These are phyloP conservation scores for Pleurotus tuber-regium DNA, from an alignment of 768 basidiomycete genomes.

Conservation along the genomic window DNA sequence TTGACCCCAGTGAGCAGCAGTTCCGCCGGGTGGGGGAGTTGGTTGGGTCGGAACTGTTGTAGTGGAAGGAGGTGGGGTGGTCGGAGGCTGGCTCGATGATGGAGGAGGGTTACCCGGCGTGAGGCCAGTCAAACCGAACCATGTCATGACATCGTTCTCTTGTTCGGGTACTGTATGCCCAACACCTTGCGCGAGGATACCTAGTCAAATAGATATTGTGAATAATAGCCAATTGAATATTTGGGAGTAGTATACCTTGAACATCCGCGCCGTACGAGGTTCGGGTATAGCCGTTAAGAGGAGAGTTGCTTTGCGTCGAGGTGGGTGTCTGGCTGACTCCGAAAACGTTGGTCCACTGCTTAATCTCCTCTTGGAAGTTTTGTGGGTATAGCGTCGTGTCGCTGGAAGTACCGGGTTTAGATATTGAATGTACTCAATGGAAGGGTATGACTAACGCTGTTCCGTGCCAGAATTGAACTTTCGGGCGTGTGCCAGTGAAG, in stretches of 20 bases:
- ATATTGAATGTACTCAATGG: not conserved
- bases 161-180: conserved; percentile 53
- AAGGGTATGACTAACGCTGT: conserved; percentile 28
- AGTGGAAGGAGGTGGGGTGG: conserved; percentile 15
- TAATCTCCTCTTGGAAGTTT: conserved; percentile 50
- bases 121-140: conserved; percentile 40
- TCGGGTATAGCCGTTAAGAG: conserved; percentile 43
- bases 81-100: conserved; percentile 11
- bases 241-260: no score
- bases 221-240: no score
- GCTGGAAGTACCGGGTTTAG: conserved; percentile 21
- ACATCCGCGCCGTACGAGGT: conserved; percentile 47
- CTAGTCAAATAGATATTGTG: conserved; percentile 14
- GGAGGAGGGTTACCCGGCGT: conserved; percentile 15
- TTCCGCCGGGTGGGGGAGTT: conserved; percentile 15
- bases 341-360: conserved; percentile 58
- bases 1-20: conserved; percentile 25
- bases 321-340: conserved; percentile 40
- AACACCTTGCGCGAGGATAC: conserved; percentile 44
- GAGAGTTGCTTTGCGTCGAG: conserved; percentile 37
- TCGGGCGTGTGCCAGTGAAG: conserved; percentile 48
- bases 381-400: conserved; percentile 49
- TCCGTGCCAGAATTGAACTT: conserved; percentile 55
- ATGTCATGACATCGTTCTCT: conserved; percentile 42
- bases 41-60: conserved; percentile 16